Evolutionary conservation across 306 rosid genomes (phyloP).

Genomic region (Rosa lucieae): DNA sequence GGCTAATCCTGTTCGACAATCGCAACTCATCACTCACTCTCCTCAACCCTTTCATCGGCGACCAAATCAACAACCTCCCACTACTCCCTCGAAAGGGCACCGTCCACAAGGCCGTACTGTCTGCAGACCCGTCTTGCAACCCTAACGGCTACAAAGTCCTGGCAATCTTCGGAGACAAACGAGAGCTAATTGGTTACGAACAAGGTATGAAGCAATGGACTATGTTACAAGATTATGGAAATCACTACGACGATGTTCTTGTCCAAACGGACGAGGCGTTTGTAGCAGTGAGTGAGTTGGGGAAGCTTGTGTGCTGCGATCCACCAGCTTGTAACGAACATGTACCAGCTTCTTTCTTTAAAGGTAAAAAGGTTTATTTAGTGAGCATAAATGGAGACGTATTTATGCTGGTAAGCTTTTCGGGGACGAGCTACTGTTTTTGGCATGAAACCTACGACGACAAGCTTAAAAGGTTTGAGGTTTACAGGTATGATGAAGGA

Average conservation of each 20-base stretch:
- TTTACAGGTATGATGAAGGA: conserved; percentile 2
- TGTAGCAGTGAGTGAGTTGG: conserved; percentile 1
- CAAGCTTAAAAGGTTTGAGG: neutral
- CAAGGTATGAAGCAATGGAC: neutral
- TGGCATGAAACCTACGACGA: neutral
- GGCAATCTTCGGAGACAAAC: neutral
- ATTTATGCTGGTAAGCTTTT: neutral
- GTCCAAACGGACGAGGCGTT: neutral
- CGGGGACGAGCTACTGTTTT: neutral
- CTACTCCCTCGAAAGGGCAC: neutral
- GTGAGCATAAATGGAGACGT: neutral
- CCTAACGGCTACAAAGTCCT: neutral
- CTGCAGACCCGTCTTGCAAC: neutral
- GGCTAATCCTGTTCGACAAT: conserved; percentile 8
- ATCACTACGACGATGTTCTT: conserved; percentile 1
- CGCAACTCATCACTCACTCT: neutral
- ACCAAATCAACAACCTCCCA: conserved; percentile 4
- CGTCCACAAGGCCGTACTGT: conserved; percentile 19
- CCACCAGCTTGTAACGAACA: neutral
- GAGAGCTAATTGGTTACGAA: conserved; percentile 11
- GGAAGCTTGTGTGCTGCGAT: neutral
- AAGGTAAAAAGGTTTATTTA: neutral
- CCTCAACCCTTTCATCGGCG: conserved; percentile 5
- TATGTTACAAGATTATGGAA: neutral
- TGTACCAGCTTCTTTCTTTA: neutral